Evolutionary conservation across 2,329 filamentous ascomycete genomes (phyloP).

Genomic region (Dactylellina haptotyla): DNA sequence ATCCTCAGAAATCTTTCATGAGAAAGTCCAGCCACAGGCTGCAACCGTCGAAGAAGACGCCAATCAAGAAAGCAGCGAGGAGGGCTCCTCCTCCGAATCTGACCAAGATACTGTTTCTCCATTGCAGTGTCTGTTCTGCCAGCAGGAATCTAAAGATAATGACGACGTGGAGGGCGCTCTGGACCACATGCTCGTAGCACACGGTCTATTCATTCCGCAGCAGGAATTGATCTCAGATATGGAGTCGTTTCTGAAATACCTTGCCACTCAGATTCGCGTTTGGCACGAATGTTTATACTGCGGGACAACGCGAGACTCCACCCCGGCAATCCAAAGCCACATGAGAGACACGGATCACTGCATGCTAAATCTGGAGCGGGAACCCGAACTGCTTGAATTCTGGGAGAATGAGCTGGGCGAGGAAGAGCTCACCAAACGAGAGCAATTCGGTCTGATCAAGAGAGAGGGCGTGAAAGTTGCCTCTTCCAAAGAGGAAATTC

Average conservation of each 20-base stretch:
- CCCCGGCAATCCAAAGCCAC: conserved; percentile 59
- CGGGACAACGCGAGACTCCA: conserved; percentile 57
- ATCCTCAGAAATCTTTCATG: conserved; percentile 43
- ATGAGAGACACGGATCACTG: conserved; percentile 61
- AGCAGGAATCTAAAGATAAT: conserved; percentile 25
- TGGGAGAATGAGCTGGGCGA: conserved; percentile 54
- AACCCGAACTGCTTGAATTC: conserved; percentile 60
- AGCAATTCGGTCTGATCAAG: not conserved
- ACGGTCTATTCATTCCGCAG: conserved; percentile 59
- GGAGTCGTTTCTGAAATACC: conserved; percentile 59
- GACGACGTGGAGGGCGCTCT: conserved; percentile 55
- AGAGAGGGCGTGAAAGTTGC: too few relatives aligned
- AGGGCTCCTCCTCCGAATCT: conserved; percentile 28
- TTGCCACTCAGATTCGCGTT: conserved; percentile 57
- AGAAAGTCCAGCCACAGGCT: not conserved
- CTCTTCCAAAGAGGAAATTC: conserved; percentile 17
- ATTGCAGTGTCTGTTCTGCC: conserved; percentile 60
- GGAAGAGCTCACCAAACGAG: not conserved
- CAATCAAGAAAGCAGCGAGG: not conserved
- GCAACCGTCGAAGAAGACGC: conserved; percentile 7
- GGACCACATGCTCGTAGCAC: conserved; percentile 58
- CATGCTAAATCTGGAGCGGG: conserved; percentile 59
- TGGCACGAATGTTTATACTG: conserved; percentile 61
- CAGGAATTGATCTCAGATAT: conserved; percentile 57
- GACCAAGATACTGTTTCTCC: conserved; percentile 49